Evolutionary conservation across 495 filamentous ascomycete species (phyloP), one percentile per base, ranked within the genome.

Genomic region (Parmelia sp.): DNA sequence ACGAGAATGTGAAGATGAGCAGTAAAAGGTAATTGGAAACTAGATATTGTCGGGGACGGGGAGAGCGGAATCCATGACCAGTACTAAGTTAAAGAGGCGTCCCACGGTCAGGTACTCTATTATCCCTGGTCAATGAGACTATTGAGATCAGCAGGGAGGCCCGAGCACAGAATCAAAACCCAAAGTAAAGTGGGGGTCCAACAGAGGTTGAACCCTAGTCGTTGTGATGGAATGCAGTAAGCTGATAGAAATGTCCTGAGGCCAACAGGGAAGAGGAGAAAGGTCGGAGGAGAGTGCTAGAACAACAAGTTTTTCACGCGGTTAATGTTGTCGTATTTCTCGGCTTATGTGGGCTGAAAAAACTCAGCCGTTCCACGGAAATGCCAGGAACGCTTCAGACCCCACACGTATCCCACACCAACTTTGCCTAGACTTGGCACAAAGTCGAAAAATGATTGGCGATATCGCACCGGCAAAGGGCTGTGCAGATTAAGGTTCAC

Each of bases 221-320:
- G 47, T 25, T 49, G 10, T 49, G 25, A 51, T 27, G 47, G 47
- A 51, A 51, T 29, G 47, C 61, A 57, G 61, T 56, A 63, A 57
- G 61, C 47, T 56, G 61, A 56, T 57, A 63, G 19, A 57, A 10
- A n/a, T n/a, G n/a, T n/a, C n/a, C n/a, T n/a, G n/a, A n/a, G n/a
- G n/a, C n/a, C n/a, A n/a, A n/a, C n/a, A 39, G 21, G 36, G 49
- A 7, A 15, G 17, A n/a, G 36, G 42, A 8, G 19, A 42, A 53
- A 27, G 8, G 10, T 63, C 61, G 47, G 61, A 63, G 36, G n/a
- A n/a, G 35, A 12, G 49, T 63, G 36, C 49, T 63, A 8, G 25
- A 27, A 29, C 3, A 29, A 29, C 23, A 29, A n/a, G 12, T 8
- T 27, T 25, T 25, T 49, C 45, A 49, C 14, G n/a, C 45, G 45